Conservation (phyloP, 257 asterid species). For the Solanum bukasovii region DNA sequence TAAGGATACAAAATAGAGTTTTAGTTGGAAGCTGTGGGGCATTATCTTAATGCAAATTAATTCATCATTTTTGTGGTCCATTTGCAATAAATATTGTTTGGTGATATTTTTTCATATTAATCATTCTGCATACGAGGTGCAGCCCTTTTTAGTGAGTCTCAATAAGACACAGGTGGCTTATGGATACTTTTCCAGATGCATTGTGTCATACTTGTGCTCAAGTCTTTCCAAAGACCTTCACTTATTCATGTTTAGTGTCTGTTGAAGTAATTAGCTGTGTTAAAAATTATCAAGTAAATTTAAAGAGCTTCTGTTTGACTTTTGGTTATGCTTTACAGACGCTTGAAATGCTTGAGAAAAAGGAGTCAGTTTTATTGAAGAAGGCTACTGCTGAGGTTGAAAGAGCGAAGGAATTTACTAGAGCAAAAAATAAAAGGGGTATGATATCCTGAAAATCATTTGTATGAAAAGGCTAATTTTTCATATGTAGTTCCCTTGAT, state of each 20-base stretch:
- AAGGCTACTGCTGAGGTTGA: conserved; percentile 61
- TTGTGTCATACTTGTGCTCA: neutral
- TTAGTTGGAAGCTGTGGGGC: neutral
- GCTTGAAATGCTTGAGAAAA: conserved; percentile 78
- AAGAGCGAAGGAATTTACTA: conserved; percentile 66
- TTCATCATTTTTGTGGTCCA: neutral
- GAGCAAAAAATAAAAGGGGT: conserved; percentile 74
- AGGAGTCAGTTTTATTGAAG: conserved; percentile 62
- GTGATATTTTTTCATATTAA: neutral
- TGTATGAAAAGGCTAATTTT: neutral
- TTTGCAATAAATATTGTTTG: neutral
- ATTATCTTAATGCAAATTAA: neutral
- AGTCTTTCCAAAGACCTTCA: neutral
- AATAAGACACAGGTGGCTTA: neutral
- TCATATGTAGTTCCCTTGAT: neutral
- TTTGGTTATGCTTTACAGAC: conserved; percentile 31
- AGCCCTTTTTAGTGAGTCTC: neutral
- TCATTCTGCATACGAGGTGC: neutral
- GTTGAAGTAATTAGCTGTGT: neutral
- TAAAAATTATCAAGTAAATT: neutral
- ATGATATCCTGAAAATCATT: conserved; percentile 2
- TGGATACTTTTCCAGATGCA: neutral
- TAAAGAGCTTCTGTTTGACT: neutral
- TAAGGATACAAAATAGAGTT: neutral
- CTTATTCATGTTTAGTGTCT: neutral